Evolutionary conservation across 306 rosid genomes (phyloP).

Genomic region (Senna siamea): DNA sequence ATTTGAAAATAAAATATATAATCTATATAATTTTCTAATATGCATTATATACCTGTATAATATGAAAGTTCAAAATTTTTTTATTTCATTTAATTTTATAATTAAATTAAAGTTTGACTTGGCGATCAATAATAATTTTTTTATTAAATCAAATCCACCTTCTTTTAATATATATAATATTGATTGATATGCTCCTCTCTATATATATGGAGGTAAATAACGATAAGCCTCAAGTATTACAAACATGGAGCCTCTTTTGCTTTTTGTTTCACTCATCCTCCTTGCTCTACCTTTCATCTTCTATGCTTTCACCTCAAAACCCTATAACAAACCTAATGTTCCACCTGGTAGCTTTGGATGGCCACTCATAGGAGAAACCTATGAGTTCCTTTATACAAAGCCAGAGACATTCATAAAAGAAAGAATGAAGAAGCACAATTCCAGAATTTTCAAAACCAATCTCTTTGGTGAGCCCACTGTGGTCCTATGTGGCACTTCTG

Average conservation of each 20-base stretch:
- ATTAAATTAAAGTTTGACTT: too few species aligned
- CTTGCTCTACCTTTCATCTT: neutral
- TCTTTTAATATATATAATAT: too few species aligned
- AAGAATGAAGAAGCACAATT: neutral
- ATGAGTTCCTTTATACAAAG: neutral
- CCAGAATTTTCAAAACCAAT: slow-evolving; percentile 4
- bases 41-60: too few species aligned
- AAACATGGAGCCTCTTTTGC: neutral
- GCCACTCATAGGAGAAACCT: slow-evolving; percentile 17
- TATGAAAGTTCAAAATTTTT: too few species aligned
- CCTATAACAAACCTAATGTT: neutral
- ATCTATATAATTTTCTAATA: too few species aligned
- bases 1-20: too few species aligned
- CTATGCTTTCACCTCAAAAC: neutral
- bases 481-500: neutral
- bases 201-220: too few species aligned
- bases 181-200: too few species aligned
- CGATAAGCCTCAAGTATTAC: too few species aligned
- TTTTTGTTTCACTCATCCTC: neutral
- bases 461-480: neutral
- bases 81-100: too few species aligned
- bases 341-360: slow-evolving; percentile 20
- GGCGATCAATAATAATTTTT: too few species aligned
- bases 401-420: neutral
- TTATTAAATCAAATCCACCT: too few species aligned